Evolutionary conservation across 2,329 filamentous ascomycete species (phyloP), one percentile per base, ranked within the genome.

Genomic region (Fusarium oxysporum): DNA sequence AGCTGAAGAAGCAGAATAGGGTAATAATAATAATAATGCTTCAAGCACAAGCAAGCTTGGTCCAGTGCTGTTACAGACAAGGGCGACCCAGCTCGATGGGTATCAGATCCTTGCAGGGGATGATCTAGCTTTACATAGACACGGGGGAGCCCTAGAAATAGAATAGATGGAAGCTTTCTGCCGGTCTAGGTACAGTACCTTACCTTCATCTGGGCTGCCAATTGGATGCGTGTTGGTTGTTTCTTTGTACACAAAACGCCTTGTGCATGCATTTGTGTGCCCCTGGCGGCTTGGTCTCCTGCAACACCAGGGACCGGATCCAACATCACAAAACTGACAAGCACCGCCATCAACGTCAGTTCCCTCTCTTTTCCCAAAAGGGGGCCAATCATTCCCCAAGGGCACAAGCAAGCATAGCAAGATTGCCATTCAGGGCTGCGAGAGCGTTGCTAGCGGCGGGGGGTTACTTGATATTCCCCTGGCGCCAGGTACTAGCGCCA

Each of bases 71-170:
- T 43, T 47, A 57, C 53, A 44, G 54, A 61, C 71, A 62, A 69
- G 71, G 71, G 67, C 63, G 51, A 74, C 71, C 71, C 71, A 74
- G 71, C 38, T 62, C 48, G 43, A 71, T 74, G 71, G 71, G 51
- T 55, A 58, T 71, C 56, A 67, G 55, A 58, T 51, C 60, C 58
- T 50, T 54, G 45, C 60, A 60, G 58, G 70, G 57, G 43, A 63
- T 33, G 14, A 40, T 33, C 62, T 45, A 58, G 23, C 53, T 56
- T 56, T 55, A 43, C 50, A 47, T 47, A 28, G 25, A 56, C 28
- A 25, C 53, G 53, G 28, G 55, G 23, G 19, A 50, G 32, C 41
- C 32, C 41, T 50, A 57, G 41, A 50, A 57, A 57, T 35, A 57
- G 54, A 23, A 54, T 35, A 21, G 47, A 50, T 50, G 21, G n/a